phyloP scores from a whole-genome alignment of 2,329 filamentous ascomycete genomes.

The Claviceps citrina region DNA sequence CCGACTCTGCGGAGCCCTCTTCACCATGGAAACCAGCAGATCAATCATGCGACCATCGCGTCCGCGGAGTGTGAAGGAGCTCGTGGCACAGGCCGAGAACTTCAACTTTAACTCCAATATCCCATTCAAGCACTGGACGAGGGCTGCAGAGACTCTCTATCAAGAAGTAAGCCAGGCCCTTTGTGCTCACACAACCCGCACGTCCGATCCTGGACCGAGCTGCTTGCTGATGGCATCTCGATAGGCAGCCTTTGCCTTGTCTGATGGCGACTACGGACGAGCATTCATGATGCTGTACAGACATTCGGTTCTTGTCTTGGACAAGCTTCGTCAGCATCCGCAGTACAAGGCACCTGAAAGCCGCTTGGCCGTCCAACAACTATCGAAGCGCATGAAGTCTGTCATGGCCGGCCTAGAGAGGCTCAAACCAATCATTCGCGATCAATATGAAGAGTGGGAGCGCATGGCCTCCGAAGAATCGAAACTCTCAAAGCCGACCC shows the following conservation, averaged over 20 bases:
- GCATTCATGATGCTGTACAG: constrained; percentile 86
- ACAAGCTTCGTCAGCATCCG: constrained; percentile 61
- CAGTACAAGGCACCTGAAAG: constrained; percentile 53
- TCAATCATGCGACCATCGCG: constrained; percentile 22
- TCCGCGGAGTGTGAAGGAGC: constrained; percentile 59
- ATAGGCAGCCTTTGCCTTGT: constrained; percentile 70
- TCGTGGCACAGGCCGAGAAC: constrained; percentile 57
- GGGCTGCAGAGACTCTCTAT: constrained; percentile 62
- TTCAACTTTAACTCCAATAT: constrained; percentile 71
- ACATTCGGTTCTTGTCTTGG: constrained; percentile 70
- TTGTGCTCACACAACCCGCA: background rate
- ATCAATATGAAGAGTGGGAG: constrained; percentile 52
- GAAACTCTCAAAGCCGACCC: constrained; percentile 10
- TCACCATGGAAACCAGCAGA: constrained; percentile 14
- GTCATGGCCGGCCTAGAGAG: constrained; percentile 59
- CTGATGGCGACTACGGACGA: constrained; percentile 72
- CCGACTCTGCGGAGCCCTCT: background rate
- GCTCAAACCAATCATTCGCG: constrained; percentile 64
- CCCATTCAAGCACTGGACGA: constrained; percentile 64
- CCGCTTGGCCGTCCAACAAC: constrained; percentile 42
- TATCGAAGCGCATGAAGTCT: constrained; percentile 33
- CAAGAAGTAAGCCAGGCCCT: constrained; percentile 50
- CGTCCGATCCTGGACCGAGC: background rate
- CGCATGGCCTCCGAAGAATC: constrained; percentile 30
- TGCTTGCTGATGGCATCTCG: background rate